These are phyloP conservation scores for Plasmodium gallinaceum DNA, from an alignment of 169 alveolate genomes.

Conservation along the genomic window DNA sequence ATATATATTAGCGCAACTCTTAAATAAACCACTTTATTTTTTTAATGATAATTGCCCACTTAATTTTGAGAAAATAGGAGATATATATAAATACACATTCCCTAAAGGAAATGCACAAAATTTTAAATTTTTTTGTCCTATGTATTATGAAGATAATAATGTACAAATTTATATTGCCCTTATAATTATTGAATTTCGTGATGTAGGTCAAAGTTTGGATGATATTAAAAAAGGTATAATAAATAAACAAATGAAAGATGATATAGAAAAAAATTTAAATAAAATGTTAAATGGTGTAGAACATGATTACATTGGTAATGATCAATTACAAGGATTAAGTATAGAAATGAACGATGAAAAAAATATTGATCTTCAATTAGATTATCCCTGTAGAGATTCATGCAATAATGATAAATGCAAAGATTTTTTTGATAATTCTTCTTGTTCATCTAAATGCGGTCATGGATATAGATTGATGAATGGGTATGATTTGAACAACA, in stretches of 20 bases:
- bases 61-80: constrained; percentile 46
- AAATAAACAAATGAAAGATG: constrained; percentile 27
- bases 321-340: constrained; percentile 15
- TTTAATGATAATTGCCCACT: constrained; percentile 23
- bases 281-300: constrained; percentile 24
- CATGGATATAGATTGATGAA: constrained; percentile 32
- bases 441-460: constrained; percentile 58
- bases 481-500: constrained; percentile 23
- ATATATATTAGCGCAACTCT: constrained; percentile 20
- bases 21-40: constrained; percentile 17
- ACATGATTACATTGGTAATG: neutral
- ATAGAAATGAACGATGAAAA: constrained; percentile 17
- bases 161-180: constrained; percentile 14
- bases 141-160: constrained; percentile 44
- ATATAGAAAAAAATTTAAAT: constrained; percentile 34
- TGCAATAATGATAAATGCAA: constrained; percentile 48
- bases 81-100: constrained; percentile 37
- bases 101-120: constrained; percentile 43
- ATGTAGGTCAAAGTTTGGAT: constrained; percentile 13
- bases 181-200: constrained; percentile 24
- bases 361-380: constrained; percentile 13
- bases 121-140: constrained; percentile 18
- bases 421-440: constrained; percentile 34
- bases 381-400: constrained; percentile 6
- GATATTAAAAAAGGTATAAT: constrained; percentile 30